Evolutionary conservation across 495 filamentous ascomycete genomes (phyloP), one percentile per base, ranked within the genome.

Genomic region (Penicillium bovifimosum): DNA sequence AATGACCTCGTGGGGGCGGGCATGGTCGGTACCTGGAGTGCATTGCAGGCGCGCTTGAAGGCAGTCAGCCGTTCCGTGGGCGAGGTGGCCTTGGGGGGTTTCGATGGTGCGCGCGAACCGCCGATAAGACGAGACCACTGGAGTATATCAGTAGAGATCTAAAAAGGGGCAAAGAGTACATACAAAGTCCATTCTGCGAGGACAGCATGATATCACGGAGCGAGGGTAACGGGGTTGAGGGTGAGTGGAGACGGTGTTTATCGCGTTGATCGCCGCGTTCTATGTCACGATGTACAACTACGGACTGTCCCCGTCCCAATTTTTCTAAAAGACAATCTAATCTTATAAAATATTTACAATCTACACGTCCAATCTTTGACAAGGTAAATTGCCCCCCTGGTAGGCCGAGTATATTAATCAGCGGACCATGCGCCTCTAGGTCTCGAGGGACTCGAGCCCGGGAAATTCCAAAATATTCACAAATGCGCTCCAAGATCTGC

Each of bases 71-170:
- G 88, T 66, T 92, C 84, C 53, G 89, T 85, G 32, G 92, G 89
- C 62, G 90, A 86, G 60, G 84, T 84, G 32, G 84, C 76, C 40
- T 81, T 74, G 56, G 81, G 76, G 67, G 80, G 80, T 69, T 79
- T 80, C 47, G 69, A 80, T 69, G 80, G 79, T 45, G 82, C 78
- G 61, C 82, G 81, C 56, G 83, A 86, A 63, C 89, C 88, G 66
- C 89, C 90, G 71, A 96, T 83, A 60, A 96, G 80, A 71, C 91
- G 85, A 72, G 88, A 89, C 86, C 88, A 95, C 88, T 95, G 60
- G 33, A 48, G 27, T 27, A 8, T 49, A 36, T 68, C 60, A 70
- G 64, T 39, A 34, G n/a, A 20, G 26, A 41, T 31, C 9, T 16
- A 11, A 16, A 20, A 13, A 24, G 16, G 24, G 32, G 47, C 18